Evolutionary conservation across 179 eudicot species (phyloP).

Genomic region (Beta corolliflora): DNA sequence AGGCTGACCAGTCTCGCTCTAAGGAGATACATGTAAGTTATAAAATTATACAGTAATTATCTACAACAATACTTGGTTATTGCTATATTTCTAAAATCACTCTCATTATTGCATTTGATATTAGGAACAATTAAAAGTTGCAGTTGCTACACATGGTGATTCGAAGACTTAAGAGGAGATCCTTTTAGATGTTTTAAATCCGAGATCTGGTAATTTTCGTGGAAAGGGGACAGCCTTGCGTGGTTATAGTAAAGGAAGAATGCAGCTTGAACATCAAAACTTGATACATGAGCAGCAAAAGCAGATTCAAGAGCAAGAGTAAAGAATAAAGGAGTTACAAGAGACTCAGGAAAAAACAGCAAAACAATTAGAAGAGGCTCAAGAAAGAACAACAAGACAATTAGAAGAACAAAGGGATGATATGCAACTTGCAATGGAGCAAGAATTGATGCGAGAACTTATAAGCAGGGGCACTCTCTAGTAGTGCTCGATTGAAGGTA

Average conservation of each 20-base stretch:
- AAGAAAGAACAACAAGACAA: background rate
- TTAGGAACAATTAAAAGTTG: constrained; percentile 16
- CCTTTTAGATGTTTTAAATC: constrained; percentile 10
- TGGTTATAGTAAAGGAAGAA: background rate
- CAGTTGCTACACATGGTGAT: constrained; percentile 12
- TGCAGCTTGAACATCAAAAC: background rate
- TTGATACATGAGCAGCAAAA: background rate
- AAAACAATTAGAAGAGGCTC: background rate
- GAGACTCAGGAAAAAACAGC: background rate
- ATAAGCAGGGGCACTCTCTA: background rate
- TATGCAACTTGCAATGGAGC: background rate
- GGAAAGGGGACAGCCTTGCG: constrained; percentile 16
- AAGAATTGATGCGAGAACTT: background rate
- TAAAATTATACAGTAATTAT: background rate
- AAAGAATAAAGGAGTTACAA: constrained; percentile 15
- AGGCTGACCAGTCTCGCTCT: constrained; percentile 10
- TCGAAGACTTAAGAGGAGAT: constrained; percentile 22
- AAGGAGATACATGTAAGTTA: constrained; percentile 19
- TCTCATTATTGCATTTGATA: background rate
- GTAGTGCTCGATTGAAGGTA: background rate
- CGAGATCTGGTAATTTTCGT: constrained; percentile 14
- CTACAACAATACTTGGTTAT: background rate
- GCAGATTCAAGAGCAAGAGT: constrained; percentile 23
- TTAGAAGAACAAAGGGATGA: constrained; percentile 13
- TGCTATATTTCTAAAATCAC: background rate